Evolutionary conservation across 2,329 filamentous ascomycete genomes (phyloP).

Genomic region (Neopestalotiopsis rosae): DNA sequence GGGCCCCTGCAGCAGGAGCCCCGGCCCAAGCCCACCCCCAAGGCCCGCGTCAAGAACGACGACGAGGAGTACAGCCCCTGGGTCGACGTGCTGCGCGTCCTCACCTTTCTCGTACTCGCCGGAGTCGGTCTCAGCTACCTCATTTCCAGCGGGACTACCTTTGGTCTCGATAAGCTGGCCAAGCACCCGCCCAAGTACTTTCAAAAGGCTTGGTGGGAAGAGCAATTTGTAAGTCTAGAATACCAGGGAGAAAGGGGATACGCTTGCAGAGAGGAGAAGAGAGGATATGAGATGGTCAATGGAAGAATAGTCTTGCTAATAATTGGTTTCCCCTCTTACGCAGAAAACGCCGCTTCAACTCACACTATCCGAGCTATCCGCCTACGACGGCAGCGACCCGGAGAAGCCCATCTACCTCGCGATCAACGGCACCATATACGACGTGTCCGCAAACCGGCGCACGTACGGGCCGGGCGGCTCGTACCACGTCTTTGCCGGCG

Average conservation of each 20-base stretch:
- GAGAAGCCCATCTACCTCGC: conserved; percentile 85
- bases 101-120: conserved; percentile 69
- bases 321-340: conserved; percentile 35
- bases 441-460: conserved; percentile 72
- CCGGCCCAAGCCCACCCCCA: conserved; percentile 34
- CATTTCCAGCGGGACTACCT: conserved; percentile 71
- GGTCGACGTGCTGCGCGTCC: conserved; percentile 72
- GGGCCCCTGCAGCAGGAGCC: conserved; percentile 18
- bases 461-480: conserved; percentile 84
- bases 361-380: conserved; percentile 74
- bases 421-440: conserved; percentile 86
- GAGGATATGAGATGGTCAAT: neutral
- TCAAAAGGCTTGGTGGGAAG: conserved; percentile 61
- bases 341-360: conserved; percentile 52
- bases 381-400: conserved; percentile 79
- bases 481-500: conserved; percentile 86
- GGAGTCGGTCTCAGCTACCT: conserved; percentile 78
- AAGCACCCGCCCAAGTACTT: conserved; percentile 68
- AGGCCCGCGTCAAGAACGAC: conserved; percentile 61
- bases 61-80: conserved; percentile 56
- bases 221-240: conserved; percentile 60
- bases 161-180: conserved; percentile 62
- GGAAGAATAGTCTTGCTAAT: conserved; percentile 1
- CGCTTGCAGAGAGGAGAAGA: neutral
- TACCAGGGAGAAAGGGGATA: neutral